Base-by-base conservation (phyloP, 495 filamentous ascomycete genomes). In the Tuber aestivum region DNA sequence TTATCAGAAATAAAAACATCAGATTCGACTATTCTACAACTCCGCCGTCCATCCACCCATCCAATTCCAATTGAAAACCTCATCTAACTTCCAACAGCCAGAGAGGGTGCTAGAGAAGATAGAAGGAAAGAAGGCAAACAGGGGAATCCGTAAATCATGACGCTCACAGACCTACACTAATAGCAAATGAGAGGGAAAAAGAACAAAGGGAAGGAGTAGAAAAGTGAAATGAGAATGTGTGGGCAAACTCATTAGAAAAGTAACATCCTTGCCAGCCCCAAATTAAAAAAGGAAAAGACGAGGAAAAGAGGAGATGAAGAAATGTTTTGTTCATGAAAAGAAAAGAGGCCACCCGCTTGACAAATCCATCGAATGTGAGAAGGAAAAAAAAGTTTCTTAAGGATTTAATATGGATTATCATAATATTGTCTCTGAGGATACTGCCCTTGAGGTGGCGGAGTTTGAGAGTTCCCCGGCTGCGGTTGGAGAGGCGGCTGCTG, bases 181-280 rank as follows among this genome's bases (percentile, higher is more conserved):
- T 65, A 23, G 3, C 10, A 65, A 6, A 12, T 65, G 56, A 27
- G 27, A 65, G 56, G 56, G 56, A 18, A 65, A 65, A 16, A 65
- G 27, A 65, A 18, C 27, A 35, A 65, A 65, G 27, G 27, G n/a
- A 74, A 74, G 76, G 44, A 71, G 40, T 27, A 61, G 20, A 72
- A 77, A 65, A 32, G 18, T 35, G 56, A 56, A 79, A 74, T 35
- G 44, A 27, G 61, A 48, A 79, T 75, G 42, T 45, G 21, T 45
- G 70, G 70, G 61, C 78, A 41, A 70, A 79, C 68, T 72, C 78
- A 50, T 79, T 35, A 65, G 72, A 79, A 70, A 79, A 71, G 56
- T 41, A 41, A 65, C 72, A 71, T 70, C 72, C 72, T 44, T 35
- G 69, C 37, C n/a, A 40, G 27, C 40, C 75, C 72, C 32, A 72